Conservation (phyloP, 2,329 filamentous ascomycete genomes). For the Sporothrix pallida region DNA sequence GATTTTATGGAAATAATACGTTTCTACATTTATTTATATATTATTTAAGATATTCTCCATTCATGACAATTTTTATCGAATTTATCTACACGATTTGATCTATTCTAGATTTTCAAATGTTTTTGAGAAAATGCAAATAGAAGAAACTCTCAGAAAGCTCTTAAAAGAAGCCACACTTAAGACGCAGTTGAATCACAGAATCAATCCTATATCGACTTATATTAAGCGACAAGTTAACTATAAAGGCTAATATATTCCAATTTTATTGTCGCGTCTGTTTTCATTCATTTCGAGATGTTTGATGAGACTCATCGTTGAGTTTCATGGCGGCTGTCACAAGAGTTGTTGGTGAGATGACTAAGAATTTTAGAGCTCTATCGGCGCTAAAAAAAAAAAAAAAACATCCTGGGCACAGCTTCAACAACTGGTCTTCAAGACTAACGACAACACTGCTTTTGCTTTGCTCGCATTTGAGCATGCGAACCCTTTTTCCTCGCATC, state of each 20-base stretch:
- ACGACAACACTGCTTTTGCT: background rate
- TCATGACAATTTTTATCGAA: no score
- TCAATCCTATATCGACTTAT: no score
- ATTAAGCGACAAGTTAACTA: no score
- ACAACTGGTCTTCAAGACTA: background rate
- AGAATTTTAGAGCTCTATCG: slow-evolving; percentile 1
- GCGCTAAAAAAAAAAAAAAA: slow-evolving; percentile 23
- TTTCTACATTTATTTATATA: background rate
- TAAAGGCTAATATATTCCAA: no score
- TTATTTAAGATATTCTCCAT: background rate
- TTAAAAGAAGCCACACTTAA: no score
- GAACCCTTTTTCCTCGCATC: background rate
- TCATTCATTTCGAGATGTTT: background rate
- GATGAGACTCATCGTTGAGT: background rate
- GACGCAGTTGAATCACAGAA: no score
- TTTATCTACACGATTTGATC: no score
- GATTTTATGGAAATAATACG: no score
- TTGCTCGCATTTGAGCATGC: slow-evolving; percentile 4
- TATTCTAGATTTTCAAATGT: no score
- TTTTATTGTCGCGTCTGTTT: background rate
- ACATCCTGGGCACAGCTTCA: background rate
- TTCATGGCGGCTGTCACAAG: background rate
- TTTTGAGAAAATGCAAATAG: no score
- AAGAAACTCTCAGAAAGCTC: no score
- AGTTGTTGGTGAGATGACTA: background rate